Percentiles rank a stretch among this genome's conserved stretches.
phyloP scores from a whole-genome alignment of 2,329 filamentous ascomycete genomes.

The Didymella sp. region DNA sequence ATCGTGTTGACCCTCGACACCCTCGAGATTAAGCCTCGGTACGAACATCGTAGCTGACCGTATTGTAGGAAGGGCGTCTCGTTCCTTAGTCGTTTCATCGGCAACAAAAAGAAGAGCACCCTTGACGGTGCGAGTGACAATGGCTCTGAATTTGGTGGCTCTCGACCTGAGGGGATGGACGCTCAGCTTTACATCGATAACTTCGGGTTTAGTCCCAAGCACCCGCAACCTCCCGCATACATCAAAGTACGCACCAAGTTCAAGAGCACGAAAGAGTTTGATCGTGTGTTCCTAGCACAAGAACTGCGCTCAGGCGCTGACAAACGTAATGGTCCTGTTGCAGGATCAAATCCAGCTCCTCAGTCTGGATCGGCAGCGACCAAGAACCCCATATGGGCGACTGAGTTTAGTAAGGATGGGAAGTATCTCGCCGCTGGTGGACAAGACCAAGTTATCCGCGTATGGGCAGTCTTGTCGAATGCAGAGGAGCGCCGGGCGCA shows the following conservation, averaged over 20 bases:
- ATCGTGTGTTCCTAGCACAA: slow-evolving; percentile 89
- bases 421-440: slow-evolving; percentile 91
- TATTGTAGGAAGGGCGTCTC: slow-evolving; percentile 78
- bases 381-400: slow-evolving; percentile 82
- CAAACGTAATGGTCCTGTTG: slow-evolving; percentile 38
- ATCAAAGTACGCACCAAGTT: slow-evolving; percentile 83
- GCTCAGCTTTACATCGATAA: slow-evolving; percentile 79
- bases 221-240: slow-evolving; percentile 89
- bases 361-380: slow-evolving; percentile 44
- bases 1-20: slow-evolving; percentile 5
- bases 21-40: slow-evolving; percentile 2
- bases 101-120: slow-evolving; percentile 74
- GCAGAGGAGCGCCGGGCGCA: slow-evolving; percentile 77
- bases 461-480: slow-evolving; percentile 88
- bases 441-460: slow-evolving; percentile 81
- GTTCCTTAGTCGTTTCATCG: slow-evolving; percentile 87
- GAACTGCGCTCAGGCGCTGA: slow-evolving; percentile 71
- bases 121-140: slow-evolving; percentile 61
- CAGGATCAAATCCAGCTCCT: slow-evolving; percentile 36
- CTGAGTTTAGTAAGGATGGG: slow-evolving; percentile 92
- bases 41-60: slow-evolving; percentile 21
- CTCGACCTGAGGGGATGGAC: slow-evolving; percentile 78
- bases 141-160: slow-evolving; percentile 73
- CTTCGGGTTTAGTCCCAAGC: slow-evolving; percentile 79
- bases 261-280: slow-evolving; percentile 82